Percentiles rank a stretch among this genome's conserved stretches.
Conservation (phyloP, 2,329 filamentous ascomycete genomes). For the Torrubiella hemipterigena region DNA sequence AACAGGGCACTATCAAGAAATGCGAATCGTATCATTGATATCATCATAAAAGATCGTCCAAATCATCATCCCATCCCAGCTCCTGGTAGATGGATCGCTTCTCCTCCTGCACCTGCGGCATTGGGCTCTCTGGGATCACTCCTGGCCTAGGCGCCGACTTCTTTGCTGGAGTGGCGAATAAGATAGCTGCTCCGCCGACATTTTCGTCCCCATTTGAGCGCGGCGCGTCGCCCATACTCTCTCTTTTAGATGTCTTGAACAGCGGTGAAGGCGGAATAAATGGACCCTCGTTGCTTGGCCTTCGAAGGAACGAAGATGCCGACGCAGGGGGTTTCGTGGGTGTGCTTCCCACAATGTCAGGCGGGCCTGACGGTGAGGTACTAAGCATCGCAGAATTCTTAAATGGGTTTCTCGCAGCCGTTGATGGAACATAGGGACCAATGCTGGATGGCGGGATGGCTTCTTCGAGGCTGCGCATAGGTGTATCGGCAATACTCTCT, state of each 20-base stretch:
- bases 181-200: conserved; percentile 6
- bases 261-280: conserved; percentile 24
- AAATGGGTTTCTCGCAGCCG: conserved; percentile 20
- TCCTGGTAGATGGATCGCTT: conserved; percentile 37
- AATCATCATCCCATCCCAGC: conserved; percentile 47
- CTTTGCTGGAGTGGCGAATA: conserved; percentile 27
- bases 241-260: conserved; percentile 14
- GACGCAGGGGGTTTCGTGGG: conserved; percentile 7
- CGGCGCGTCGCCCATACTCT: conserved; percentile 7
- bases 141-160: conserved; percentile 14
- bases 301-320: conserved; percentile 16
- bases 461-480: conserved; percentile 15
- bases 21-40: neutral
- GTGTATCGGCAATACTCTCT: conserved; percentile 11
- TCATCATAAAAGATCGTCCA: conserved; percentile 31
- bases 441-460: conserved; percentile 24
- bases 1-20: neutral
- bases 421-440: conserved; percentile 27
- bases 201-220: conserved; percentile 2
- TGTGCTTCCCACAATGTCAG: conserved; percentile 5
- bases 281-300: conserved; percentile 13
- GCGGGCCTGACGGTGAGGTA: conserved; percentile 15
- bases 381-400: conserved; percentile 17
- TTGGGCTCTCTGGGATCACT: conserved; percentile 7
- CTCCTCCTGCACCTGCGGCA: conserved; percentile 11